Conservation (phyloP, 768 basidiomycete genomes). For the Pleurotus cornucopiae region DNA sequence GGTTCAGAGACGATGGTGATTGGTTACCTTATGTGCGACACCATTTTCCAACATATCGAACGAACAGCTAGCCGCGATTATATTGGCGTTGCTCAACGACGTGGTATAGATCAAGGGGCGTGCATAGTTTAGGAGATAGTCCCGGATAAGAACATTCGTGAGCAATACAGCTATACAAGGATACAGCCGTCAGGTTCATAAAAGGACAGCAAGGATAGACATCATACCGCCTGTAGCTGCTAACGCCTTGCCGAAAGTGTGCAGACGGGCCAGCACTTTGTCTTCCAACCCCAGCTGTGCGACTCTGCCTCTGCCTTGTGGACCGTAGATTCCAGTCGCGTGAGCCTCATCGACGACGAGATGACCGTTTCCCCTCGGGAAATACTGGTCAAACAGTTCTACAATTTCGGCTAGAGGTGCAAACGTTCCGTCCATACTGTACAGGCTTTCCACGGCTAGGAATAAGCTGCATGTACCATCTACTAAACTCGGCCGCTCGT, state of each 20-base stretch:
- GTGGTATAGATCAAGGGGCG: constrained; percentile 92
- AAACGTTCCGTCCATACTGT: constrained; percentile 96
- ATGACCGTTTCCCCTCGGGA: constrained; percentile 63
- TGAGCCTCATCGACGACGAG: constrained; percentile 93
- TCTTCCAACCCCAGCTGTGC: constrained; percentile 64
- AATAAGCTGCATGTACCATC: constrained; percentile 53
- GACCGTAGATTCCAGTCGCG: constrained; percentile 86
- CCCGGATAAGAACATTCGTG: constrained; percentile 64
- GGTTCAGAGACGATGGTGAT: background rate
- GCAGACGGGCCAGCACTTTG: constrained; percentile 71
- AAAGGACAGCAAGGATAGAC: background rate
- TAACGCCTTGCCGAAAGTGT: constrained; percentile 93
- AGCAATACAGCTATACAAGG: constrained; percentile 62
- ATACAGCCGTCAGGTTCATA: background rate
- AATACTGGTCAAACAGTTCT: constrained; percentile 51
- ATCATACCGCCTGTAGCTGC: constrained; percentile 78
- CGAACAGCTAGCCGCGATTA: constrained; percentile 71
- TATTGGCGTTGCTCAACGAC: constrained; percentile 68
- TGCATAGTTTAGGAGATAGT: constrained; percentile 90
- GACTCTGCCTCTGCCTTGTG: constrained; percentile 71
- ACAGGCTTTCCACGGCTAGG: constrained; percentile 83
- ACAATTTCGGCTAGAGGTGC: constrained; percentile 69
- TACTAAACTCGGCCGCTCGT: constrained; percentile 29
- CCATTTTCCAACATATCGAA: constrained; percentile 77
- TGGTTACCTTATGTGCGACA: constrained; percentile 53